Evolutionary conservation across 2,329 filamentous ascomycete genomes (phyloP).

Genomic region (Grosmannia huntii): DNA sequence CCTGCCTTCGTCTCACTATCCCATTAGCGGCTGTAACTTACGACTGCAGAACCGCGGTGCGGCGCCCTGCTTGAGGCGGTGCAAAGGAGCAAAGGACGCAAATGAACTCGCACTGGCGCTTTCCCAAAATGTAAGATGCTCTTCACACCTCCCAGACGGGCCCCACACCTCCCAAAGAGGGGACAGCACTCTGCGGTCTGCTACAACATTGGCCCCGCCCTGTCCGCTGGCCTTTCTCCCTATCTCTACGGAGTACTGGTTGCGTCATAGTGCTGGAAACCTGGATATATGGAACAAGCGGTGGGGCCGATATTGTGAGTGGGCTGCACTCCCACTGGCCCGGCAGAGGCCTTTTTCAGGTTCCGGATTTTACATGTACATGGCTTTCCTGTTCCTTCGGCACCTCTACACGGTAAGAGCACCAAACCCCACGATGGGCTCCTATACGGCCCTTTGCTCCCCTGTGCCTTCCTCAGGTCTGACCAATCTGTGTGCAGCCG

Average conservation of each 20-base stretch:
- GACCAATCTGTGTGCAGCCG: neutral
- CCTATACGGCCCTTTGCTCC: neutral
- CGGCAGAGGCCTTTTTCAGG: neutral
- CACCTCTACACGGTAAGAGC: neutral
- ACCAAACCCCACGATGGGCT: neutral
- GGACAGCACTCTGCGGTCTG: neutral
- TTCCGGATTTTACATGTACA: neutral
- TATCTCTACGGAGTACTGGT: neutral
- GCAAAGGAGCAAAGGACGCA: neutral
- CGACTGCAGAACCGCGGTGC: neutral
- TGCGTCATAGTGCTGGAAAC: neutral
- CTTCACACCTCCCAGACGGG: neutral
- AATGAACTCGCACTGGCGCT: neutral
- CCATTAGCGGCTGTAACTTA: neutral
- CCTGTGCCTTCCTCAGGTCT: neutral
- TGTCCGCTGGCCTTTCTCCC: neutral
- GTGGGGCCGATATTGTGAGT: neutral
- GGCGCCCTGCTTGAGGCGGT: neutral
- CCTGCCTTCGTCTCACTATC: constrained; percentile 2
- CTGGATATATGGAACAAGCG: neutral
- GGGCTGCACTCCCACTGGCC: neutral
- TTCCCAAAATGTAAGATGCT: neutral
- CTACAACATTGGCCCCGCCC: neutral
- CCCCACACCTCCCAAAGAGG: neutral
- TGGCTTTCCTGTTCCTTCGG: no score